Percentiles rank a stretch among this genome's conserved stretches.
Evolutionary conservation across 768 basidiomycete species (phyloP).

Genomic region (Mycena rebaudengoi): DNA sequence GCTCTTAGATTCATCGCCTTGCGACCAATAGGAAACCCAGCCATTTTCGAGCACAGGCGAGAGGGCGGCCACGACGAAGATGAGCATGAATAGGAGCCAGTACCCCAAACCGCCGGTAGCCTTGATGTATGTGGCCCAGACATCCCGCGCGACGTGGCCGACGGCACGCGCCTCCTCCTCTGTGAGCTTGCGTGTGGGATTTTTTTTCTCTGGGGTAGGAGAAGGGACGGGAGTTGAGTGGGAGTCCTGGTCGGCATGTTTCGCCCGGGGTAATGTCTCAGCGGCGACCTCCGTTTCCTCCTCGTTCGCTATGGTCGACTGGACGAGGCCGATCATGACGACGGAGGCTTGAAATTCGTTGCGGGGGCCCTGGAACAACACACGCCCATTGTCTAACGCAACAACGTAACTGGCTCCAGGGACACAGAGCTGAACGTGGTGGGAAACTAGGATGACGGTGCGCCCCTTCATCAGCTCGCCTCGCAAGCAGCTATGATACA

Average conservation of each 20-base stretch:
- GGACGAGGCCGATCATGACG: too few relatives aligned
- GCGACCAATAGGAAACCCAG: constrained; percentile 80
- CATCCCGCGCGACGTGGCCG: constrained; percentile 69
- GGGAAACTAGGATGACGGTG: constrained; percentile 94
- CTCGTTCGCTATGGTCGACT: too few relatives aligned
- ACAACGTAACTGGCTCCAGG: constrained; percentile 84
- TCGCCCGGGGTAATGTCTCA: too few relatives aligned
- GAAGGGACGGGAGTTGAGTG: background rate
- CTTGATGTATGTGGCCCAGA: constrained; percentile 70
- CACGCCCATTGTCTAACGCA: constrained; percentile 78
- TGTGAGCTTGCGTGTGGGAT: constrained; percentile 70
- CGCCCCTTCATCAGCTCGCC: constrained; percentile 83
- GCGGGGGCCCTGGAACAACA: constrained; percentile 73
- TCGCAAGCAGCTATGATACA: constrained; percentile 83
- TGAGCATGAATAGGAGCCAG: constrained; percentile 66
- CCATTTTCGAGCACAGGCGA: constrained; percentile 76
- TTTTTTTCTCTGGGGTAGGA: constrained; percentile 24
- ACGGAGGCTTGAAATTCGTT: constrained; percentile 71
- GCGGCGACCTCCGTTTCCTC: too few relatives aligned
- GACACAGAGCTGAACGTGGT: constrained; percentile 89
- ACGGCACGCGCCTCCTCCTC: constrained; percentile 81
- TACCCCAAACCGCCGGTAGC: constrained; percentile 51
- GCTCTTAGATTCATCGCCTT: constrained; percentile 48
- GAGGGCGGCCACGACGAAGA: constrained; percentile 58
- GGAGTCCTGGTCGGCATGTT: too few relatives aligned